Conservation (phyloP, 148 eudicot genomes). For the Silene latifolia region DNA sequence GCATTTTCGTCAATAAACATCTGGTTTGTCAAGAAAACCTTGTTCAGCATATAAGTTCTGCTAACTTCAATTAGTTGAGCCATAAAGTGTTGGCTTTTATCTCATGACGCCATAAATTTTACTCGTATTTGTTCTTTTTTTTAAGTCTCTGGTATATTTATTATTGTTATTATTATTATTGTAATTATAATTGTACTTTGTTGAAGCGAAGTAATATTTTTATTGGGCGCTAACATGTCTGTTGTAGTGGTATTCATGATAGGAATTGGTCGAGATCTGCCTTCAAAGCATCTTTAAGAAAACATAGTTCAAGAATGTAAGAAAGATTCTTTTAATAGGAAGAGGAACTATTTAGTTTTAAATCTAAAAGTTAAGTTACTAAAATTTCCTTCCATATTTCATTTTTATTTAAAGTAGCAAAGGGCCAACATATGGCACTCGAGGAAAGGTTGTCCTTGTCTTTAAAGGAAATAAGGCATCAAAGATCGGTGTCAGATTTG, state of each 20-base stretch:
- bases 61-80: neutral
- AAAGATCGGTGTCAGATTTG: constrained; percentile 94
- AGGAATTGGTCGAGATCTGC: constrained; percentile 11
- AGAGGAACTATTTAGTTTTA: neutral
- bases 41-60: neutral
- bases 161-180: too few relatives aligned
- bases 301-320: neutral
- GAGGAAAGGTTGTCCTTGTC: constrained; percentile 79
- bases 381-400: neutral
- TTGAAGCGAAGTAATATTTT: neutral
- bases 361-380: neutral
- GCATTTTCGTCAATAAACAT: neutral
- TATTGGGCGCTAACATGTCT: constrained; percentile 1
- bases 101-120: too few relatives aligned
- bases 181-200: neutral
- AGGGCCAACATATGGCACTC: constrained; percentile 75
- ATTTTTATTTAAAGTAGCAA: constrained; percentile 32
- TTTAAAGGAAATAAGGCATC: constrained; percentile 78
- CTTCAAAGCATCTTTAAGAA: constrained; percentile 13
- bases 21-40: neutral
- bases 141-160: neutral
- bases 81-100: too few relatives aligned
- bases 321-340: neutral
- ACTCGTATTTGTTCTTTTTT: neutral
- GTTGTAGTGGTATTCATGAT: neutral